Evolutionary conservation across 352 stramenopile species (phyloP).

Genomic region (Globisporangium parvum): DNA sequence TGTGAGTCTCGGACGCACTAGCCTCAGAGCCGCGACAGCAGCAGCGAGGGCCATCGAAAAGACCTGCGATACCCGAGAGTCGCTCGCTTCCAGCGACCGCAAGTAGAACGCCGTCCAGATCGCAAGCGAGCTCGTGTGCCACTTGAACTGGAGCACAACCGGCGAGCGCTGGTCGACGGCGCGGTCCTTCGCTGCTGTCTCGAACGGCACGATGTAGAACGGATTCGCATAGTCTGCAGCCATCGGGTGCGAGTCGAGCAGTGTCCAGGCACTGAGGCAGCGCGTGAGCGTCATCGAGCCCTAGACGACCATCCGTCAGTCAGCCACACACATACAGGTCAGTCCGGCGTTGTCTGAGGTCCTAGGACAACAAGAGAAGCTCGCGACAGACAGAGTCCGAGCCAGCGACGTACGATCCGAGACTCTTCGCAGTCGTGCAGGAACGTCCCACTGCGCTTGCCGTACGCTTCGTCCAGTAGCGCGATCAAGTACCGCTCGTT

Average conservation of each 20-base stretch:
- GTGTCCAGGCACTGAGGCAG: slow-evolving; percentile 66
- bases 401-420: slow-evolving; percentile 41
- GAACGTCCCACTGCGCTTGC: slow-evolving; percentile 96
- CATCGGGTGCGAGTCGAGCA: slow-evolving; percentile 37
- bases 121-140: slow-evolving; percentile 74
- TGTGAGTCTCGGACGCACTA: no score
- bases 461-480: slow-evolving; percentile 95
- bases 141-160: slow-evolving; percentile 76
- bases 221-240: slow-evolving; percentile 58
- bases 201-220: slow-evolving; percentile 63
- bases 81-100: slow-evolving; percentile 75
- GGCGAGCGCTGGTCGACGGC: slow-evolving; percentile 46
- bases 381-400: not conserved
- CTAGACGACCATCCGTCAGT: slow-evolving; percentile 17
- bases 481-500: slow-evolving; percentile 91
- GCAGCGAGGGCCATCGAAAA: slow-evolving; percentile 18
- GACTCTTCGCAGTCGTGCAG: slow-evolving; percentile 94
- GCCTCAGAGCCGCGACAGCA: not conserved
- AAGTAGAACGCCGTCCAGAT: slow-evolving; percentile 85
- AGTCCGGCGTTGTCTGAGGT: not conserved
- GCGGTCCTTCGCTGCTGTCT: slow-evolving; percentile 21
- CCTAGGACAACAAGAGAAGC: not conserved
- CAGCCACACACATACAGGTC: not conserved
- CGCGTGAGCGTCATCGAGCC: slow-evolving; percentile 44
- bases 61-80: slow-evolving; percentile 71